phyloP scores from a whole-genome alignment of 768 basidiomycete species.

The Obba rivulosa region DNA sequence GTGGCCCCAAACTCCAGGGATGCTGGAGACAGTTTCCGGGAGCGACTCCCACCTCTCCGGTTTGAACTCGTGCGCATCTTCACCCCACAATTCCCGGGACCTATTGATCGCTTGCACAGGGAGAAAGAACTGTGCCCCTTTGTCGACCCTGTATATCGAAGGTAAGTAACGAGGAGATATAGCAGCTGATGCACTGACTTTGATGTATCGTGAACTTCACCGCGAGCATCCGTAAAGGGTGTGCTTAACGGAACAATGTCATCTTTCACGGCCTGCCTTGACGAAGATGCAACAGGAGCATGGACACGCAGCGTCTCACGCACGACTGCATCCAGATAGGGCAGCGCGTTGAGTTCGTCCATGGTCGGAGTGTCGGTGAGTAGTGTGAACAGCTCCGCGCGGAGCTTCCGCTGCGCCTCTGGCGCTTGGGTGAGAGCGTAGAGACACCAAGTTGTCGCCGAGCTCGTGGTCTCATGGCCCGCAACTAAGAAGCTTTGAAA shows the following conservation, averaged over 20 bases:
- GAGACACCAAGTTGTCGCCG: slow-evolving; percentile 31
- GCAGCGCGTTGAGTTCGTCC: slow-evolving; percentile 61
- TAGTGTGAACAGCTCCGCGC: slow-evolving; percentile 36
- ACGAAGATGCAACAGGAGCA: slow-evolving; percentile 42
- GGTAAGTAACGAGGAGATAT: background rate
- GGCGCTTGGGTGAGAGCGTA: slow-evolving; percentile 34
- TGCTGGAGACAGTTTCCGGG: slow-evolving; percentile 35
- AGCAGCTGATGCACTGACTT: slow-evolving; percentile 19
- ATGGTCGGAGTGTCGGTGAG: slow-evolving; percentile 47
- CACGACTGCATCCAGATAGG: slow-evolving; percentile 65
- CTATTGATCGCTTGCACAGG: slow-evolving; percentile 52
- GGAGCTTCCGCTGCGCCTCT: slow-evolving; percentile 31
- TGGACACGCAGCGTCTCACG: slow-evolving; percentile 56
- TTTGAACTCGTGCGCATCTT: slow-evolving; percentile 60
- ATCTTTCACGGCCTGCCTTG: slow-evolving; percentile 39
- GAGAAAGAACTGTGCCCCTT: slow-evolving; percentile 32
- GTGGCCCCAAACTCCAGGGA: slow-evolving; percentile 60
- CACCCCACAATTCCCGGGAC: slow-evolving; percentile 52
- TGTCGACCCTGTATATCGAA: slow-evolving; percentile 13
- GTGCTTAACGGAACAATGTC: slow-evolving; percentile 48
- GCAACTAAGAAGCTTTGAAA: slow-evolving; percentile 24
- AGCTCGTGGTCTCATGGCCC: slow-evolving; percentile 39
- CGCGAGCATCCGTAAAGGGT: slow-evolving; percentile 21
- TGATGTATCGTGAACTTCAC: slow-evolving; percentile 13
- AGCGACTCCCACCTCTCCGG: slow-evolving; percentile 55